Base-by-base conservation (phyloP, 352 stramenopile genomes). In the Pythium guiyangense region DNA sequence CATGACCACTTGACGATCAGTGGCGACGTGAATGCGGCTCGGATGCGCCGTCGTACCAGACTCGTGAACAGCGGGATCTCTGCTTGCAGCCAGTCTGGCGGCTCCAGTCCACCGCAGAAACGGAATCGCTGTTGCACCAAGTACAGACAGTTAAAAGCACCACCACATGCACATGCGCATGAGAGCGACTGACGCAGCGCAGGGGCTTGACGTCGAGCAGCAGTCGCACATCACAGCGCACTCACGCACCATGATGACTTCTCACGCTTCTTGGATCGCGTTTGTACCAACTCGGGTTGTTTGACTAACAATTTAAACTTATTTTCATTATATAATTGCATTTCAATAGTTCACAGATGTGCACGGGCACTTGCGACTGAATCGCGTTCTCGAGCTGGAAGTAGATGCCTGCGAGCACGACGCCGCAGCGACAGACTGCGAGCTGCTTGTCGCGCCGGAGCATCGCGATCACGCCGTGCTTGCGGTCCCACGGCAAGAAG, bases 351-450 rank as follows among this genome's bases (percentile, higher is more conserved):
- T n/a, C n/a, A n/a, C n/a, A n/a, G n/a, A n/a, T n/a, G n/a, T n/a
- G 78, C 25, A 92, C 82, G 20, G 82, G 65, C 1, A 82, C 57
- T 54, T 90, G 77, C 37, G 69, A 48, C 11, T 77, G 61, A 0
- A 71, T 77, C 17, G 70, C 67, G 15, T 68, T 63, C 25, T 85
- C 59, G 14, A 81, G 52, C 18, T 72, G 77, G 49, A 92, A 87
- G 69, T 88, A 94, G 10, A 84, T 76, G 54, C 82, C 81, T 0
- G 78, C 77, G n/a, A 92, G 67, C 39, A 94, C 84, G 43, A 92
- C 72, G 42, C 84, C 84, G 53, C 84, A 94, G 62, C 84, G 82
- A 57, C 80, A 92, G 39, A 94, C 61, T 0, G 79, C 77, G 46
- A 90, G 50, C 66, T 88, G 74, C 26, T 73, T 72, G 62, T 90